Conservation (phyloP, 1,284 basidiomycete species). For the Omphalotus olearius region DNA sequence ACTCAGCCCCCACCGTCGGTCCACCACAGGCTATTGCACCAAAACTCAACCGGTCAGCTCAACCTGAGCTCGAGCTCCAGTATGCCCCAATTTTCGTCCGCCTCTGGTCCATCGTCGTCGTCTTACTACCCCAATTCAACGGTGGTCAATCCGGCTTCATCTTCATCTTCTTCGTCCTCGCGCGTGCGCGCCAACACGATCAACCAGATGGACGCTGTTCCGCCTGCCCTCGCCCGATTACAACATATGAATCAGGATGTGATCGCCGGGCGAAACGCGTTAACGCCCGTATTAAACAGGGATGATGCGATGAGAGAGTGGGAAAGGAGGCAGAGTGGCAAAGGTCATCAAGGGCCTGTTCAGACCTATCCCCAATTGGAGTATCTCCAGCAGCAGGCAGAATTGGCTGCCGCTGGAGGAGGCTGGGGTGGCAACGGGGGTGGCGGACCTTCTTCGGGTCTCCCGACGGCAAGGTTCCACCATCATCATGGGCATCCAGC, state of each 20-base stretch:
- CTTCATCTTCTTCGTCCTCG: slow-evolving; percentile 21
- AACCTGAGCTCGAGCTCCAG: slow-evolving; percentile 29
- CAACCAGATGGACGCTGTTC: slow-evolving; percentile 83
- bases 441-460: neutral
- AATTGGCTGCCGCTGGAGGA: slow-evolving; percentile 66
- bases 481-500: slow-evolving; percentile 43
- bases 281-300: slow-evolving; percentile 86
- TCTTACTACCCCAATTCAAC: slow-evolving; percentile 59
- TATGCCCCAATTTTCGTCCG: slow-evolving; percentile 35
- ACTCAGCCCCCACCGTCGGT: slow-evolving; percentile 29
- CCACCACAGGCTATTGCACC: slow-evolving; percentile 39
- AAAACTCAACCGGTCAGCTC: slow-evolving; percentile 47
- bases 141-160: neutral
- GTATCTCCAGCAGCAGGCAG: slow-evolving; percentile 88
- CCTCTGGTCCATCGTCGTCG: slow-evolving; percentile 22
- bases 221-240: slow-evolving; percentile 84
- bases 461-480: neutral
- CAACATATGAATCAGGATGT: slow-evolving; percentile 88
- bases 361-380: slow-evolving; percentile 86
- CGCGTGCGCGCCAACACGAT: slow-evolving; percentile 85
- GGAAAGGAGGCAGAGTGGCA: slow-evolving; percentile 78
- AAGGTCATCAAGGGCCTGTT: slow-evolving; percentile 43
- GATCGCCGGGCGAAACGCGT: slow-evolving; percentile 73
- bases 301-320: slow-evolving; percentile 89
- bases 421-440: slow-evolving; percentile 20